Evolutionary conservation across 495 filamentous ascomycete species (phyloP).

Genomic region (Xylaria venustula): DNA sequence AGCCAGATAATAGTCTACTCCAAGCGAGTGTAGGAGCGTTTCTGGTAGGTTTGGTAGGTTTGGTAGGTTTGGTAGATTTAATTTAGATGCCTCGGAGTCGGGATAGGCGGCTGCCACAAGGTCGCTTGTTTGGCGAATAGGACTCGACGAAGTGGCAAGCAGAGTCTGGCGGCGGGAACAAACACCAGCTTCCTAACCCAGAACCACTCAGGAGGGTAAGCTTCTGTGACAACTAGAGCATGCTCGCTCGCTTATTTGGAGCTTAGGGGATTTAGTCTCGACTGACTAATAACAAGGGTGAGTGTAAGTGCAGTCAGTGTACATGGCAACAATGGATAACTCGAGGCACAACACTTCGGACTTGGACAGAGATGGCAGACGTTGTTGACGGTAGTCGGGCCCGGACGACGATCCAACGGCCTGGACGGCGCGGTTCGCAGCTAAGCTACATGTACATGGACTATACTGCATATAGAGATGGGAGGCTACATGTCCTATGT

Average conservation of each 20-base stretch:
- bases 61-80: background rate
- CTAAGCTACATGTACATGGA: background rate
- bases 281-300: background rate
- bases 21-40: background rate
- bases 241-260: slow-evolving; percentile 10
- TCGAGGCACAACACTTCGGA: background rate
- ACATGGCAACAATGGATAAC: background rate
- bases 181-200: slow-evolving; percentile 1
- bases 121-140: slow-evolving; percentile 18
- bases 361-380: background rate
- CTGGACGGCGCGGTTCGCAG: slow-evolving; percentile 5
- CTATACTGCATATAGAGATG: too few relatives aligned
- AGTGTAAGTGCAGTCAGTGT: background rate
- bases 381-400: background rate
- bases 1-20: slow-evolving; percentile 1
- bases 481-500: background rate
- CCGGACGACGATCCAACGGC: background rate
- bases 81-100: background rate
- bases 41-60: background rate
- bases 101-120: background rate
- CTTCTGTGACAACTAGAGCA: background rate
- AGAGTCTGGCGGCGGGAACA: slow-evolving; percentile 5
- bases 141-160: slow-evolving; percentile 6
- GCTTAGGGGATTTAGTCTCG: background rate
- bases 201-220: background rate